Base-by-base conservation (phyloP, 257 asterid species). In the Coffea canephora region DNA sequence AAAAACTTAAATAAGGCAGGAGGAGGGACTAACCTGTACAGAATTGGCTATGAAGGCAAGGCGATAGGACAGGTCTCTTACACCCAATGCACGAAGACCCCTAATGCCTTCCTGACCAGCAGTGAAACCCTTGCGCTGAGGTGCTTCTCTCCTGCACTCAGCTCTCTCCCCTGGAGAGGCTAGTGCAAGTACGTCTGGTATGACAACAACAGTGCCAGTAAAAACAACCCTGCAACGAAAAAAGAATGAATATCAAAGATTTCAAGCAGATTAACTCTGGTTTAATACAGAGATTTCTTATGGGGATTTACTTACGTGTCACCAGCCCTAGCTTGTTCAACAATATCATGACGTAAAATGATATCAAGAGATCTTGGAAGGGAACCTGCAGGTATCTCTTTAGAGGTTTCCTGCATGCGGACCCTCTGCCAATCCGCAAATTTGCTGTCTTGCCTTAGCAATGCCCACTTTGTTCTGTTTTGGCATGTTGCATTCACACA, bases 371-470 rank as follows among this genome's bases (percentile, higher is more conserved):
- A 92, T 79, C 99, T 91, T 49, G 99, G 98, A 80, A 96, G 92
- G 76, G 99, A 94, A 48, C 99, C 99, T 13, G 99, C 93, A 64
- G 98, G 99, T 87, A 96, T 94, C 88, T 96, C 99, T 79, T 90
- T 88, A 48, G 99, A 92, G 77, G 95, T 87, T 86, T 96, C 99
- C 90, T 96, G 99, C 97, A 94, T 91, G 41, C 97, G 87, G 18
- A 94, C 97, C 84, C 99, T 96, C 86, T 96, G 99, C 99, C 99
- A 96, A 80, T 96, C 99, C 14, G 98, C 92, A 85, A 96, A 96
- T 84, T 94, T 94, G 89, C 99, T 96, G 52, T 96, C 99, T 84
- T 96, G 98, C 87, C 99, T 91, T 75, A 96, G 82, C 86, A 96
- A 87, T 68, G 97, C 99, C 99, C 99, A 96, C 69, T 78, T 94